phyloP scores from a whole-genome alignment of 805 yeast genomes.

The Hanseniaspora hatyaiensis region DNA sequence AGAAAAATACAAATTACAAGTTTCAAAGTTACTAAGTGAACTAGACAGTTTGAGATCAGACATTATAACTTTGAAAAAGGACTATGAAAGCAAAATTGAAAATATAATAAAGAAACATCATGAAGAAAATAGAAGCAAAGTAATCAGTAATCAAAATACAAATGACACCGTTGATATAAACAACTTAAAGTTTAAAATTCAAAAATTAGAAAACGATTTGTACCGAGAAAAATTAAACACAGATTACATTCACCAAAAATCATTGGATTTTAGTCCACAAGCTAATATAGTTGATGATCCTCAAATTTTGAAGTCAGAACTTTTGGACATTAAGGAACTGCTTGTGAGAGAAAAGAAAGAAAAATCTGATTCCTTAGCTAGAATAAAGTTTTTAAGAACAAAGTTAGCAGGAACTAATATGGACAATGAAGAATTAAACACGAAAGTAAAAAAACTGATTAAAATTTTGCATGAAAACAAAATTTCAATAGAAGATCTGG shows the following conservation, averaged over 20 bases:
- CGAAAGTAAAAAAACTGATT: conserved; percentile 33
- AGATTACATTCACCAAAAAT: conserved; percentile 24
- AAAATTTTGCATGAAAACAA: conserved; percentile 24
- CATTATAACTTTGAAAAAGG: conserved; percentile 35
- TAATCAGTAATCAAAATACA: conserved; percentile 32
- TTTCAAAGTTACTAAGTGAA: conserved; percentile 24
- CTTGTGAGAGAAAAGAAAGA: conserved; percentile 37
- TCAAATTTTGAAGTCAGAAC: conserved; percentile 34
- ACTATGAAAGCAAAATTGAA: conserved; percentile 19
- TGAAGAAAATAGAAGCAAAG: not conserved
- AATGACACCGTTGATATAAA: conserved; percentile 35
- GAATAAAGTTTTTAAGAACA: conserved; percentile 47
- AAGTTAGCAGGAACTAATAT: conserved; percentile 55
- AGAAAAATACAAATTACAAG: conserved; percentile 23
- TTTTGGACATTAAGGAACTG: conserved; percentile 42
- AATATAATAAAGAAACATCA: not conserved
- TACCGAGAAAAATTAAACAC: conserved; percentile 27
- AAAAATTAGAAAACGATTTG: conserved; percentile 30
- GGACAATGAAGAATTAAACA: conserved; percentile 41
- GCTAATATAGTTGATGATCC: conserved; percentile 26
- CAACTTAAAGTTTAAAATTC: conserved; percentile 24
- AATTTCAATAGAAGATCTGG: conserved; percentile 24
- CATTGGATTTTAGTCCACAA: conserved; percentile 26
- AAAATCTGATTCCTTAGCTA: conserved; percentile 41
- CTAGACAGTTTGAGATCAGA: conserved; percentile 25